Evolutionary conservation across 148 eudicot species (phyloP).

Genomic region (Chenopodium suecicum): DNA sequence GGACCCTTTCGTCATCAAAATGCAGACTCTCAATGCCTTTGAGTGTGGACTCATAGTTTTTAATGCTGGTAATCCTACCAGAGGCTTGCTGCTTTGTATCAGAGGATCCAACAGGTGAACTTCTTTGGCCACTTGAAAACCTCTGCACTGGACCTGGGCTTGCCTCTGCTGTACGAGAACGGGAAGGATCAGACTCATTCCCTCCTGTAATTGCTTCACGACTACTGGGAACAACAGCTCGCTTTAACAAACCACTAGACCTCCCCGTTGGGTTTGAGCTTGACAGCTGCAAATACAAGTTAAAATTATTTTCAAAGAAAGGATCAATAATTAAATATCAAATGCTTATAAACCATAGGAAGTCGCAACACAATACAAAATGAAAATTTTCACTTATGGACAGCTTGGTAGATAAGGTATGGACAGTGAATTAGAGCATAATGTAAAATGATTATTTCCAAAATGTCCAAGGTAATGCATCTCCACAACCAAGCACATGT

Average conservation of each 20-base stretch:
- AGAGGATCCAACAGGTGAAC: conserved; percentile 59
- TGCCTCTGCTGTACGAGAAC: conserved; percentile 50
- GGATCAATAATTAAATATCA: too few species aligned
- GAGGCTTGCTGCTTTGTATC: conserved; percentile 56
- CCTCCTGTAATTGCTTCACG: conserved; percentile 52
- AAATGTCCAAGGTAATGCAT: neutral
- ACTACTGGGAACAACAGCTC: conserved; percentile 51
- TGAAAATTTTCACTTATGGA: neutral
- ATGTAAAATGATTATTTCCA: neutral
- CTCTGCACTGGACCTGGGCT: conserved; percentile 54
- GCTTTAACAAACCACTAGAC: conserved; percentile 67
- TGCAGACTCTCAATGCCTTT: conserved; percentile 72
- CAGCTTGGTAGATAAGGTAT: neutral
- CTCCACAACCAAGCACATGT: neutral
- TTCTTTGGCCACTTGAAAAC: conserved; percentile 64
- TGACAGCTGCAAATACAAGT: conserved; percentile 46
- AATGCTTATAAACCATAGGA: neutral
- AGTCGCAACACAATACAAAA: neutral
- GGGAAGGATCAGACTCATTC: conserved; percentile 55
- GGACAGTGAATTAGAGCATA: neutral
- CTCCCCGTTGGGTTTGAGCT: conserved; percentile 53
- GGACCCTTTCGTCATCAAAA: conserved; percentile 67
- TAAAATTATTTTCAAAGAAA: neutral
- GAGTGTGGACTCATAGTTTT: conserved; percentile 69
- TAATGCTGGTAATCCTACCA: conserved; percentile 49